Evolutionary conservation across 495 filamentous ascomycete genomes (phyloP), one percentile per base, ranked within the genome.

Genomic region (Cudoniella acicularis): DNA sequence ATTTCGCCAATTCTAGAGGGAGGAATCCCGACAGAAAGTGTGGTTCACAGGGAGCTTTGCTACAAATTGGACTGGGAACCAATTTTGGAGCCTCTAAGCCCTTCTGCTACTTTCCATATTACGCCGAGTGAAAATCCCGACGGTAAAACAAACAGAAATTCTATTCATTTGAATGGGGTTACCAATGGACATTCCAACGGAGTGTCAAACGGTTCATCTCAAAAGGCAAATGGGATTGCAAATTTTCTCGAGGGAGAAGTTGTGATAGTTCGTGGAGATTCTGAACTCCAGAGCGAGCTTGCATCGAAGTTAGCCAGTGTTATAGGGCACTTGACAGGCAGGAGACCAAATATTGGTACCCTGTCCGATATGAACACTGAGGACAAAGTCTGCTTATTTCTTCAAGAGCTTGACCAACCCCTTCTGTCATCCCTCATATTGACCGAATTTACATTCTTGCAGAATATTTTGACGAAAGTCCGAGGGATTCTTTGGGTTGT

Each of bases 181-280:
- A 11, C 10, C 13, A 54, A 54, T 47, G 59, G 62, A 42, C 49
- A 56, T 30, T 21, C 48, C 0, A 60, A 69, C 25, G 49, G 55
- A 16, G 56, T 63, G n/a, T 50, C 49, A 50, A 56, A 54, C 13
- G 30, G 30, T 36, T 36, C 23, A 63, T 66, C 22, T 70, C 60
- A 47, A n/a, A 21, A 8, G 4, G 43, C 16, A 17, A 47, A 21
- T n/a, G 4, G 8, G 20, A 47, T 47, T 22, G 13, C 46, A 47
- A n/a, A n/a, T n/a, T n/a, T n/a, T n/a, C n/a, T 9, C 52, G 65
- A 48, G 16, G 62, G 27, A 64, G 48, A 56, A 10, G 50, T 64
- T n/a, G 72, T 69, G 43, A 67, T 78, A 47, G 69, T 73, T 2
- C 57, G 74, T 4, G 62, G 80, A n/a, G 70, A 76, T 4, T 67